Base-by-base conservation (phyloP, 352 stramenopile species). In the Halophytophthora batemanensis region DNA sequence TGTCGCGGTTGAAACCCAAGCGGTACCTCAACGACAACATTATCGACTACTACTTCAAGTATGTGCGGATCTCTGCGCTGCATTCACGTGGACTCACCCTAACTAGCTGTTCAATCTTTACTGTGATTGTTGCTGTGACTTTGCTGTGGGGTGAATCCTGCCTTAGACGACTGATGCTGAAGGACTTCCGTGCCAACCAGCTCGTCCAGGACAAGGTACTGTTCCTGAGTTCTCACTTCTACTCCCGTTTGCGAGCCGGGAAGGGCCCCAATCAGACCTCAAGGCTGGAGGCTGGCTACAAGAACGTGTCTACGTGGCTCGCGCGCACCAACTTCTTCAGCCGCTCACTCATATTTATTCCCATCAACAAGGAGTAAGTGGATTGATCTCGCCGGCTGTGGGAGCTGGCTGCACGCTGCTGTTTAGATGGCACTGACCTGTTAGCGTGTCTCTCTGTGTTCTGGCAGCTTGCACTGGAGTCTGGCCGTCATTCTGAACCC, bases 21-120 rank as follows among this genome's bases (percentile, higher is more conserved):
- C 82, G 90, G 38, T 97, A 96, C 55, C 64, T 97, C 42, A 97
- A 97, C 61, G 88, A 97, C 66, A 97, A 90, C 61, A 82, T 97
- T 42, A 89, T 97, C 56, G 87, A 97, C 53, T 95, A 95, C 51
- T 94, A 93, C 41, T 83, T 97, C 60, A 96, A 95, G 86, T 92
- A 75, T 39, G 76, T 55, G 10, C 12, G 12, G 12, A 34, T 39
- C 10, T 33, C 21, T 15, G 15, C 21, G 41, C 3, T 61, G 18
- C 6, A 41, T 8, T 4, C 17, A 29, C 6, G n/a, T 1, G 49
- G 29, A 12, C 2, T 48, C 42, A 18, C 17, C 3, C 13, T 23
- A 29, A 3, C 15, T 38, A 13, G n/a, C 33, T 17, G 33, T 3
- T 38, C 33, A 38, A 6, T 13, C 33, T 38, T 17, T 17, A 38